A percentile compares a stretch with the other conserved stretches of the same genome.
phyloP scores from a whole-genome alignment of 768 basidiomycete species.

The Serendipita indica region DNA sequence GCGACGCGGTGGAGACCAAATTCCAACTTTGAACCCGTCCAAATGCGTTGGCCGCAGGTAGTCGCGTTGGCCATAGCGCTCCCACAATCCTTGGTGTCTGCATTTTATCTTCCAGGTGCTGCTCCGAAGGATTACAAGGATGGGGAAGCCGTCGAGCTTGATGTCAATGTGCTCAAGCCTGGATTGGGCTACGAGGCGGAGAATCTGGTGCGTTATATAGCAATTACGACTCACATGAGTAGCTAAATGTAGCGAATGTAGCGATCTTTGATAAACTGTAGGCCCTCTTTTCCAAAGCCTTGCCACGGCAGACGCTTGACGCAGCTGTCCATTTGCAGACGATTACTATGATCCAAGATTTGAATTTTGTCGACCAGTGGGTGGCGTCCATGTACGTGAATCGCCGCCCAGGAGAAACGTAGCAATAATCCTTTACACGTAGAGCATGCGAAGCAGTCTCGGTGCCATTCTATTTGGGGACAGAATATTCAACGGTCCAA shows the following conservation, averaged over 20 bases:
- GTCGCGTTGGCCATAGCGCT: neutral
- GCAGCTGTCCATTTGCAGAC: constrained; percentile 38
- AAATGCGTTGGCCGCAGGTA: neutral
- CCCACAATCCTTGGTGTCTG: constrained; percentile 18
- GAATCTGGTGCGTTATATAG: neutral
- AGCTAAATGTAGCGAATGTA: constrained; percentile 20
- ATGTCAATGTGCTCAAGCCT: constrained; percentile 82
- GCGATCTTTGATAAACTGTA: constrained; percentile 89
- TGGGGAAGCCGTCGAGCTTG: constrained; percentile 62
- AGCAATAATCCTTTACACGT: neutral
- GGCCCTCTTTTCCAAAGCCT: constrained; percentile 16
- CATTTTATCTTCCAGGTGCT: constrained; percentile 82
- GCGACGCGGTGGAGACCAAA: neutral
- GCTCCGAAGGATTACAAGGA: constrained; percentile 68
- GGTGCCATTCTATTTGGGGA: constrained; percentile 96
- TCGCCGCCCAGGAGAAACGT: constrained; percentile 19
- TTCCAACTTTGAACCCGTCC: neutral
- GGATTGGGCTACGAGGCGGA: constrained; percentile 24
- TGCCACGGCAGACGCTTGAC: neutral
- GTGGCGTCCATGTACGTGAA: constrained; percentile 27
- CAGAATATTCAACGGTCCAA: constrained; percentile 82
- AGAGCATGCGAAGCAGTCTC: constrained; percentile 23
- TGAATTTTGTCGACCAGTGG: constrained; percentile 70
- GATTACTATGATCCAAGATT: constrained; percentile 86
- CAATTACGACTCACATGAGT: constrained; percentile 6